Evolutionary conservation across 2,329 filamentous ascomycete species (phyloP).

Genomic region (Paraphoma chrysanthemicola): DNA sequence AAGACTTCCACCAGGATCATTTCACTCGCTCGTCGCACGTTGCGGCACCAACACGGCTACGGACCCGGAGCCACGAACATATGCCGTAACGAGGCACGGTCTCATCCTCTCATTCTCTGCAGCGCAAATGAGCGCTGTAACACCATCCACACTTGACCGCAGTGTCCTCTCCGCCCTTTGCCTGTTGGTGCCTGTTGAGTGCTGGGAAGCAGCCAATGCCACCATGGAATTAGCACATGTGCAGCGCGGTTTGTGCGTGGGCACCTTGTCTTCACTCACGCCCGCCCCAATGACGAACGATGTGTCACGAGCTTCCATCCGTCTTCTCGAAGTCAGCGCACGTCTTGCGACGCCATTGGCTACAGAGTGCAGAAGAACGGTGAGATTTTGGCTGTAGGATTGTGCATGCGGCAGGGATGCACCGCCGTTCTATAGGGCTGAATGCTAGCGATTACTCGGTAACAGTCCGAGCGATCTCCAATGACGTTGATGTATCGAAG

Average conservation of each 20-base stretch:
- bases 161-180: background rate
- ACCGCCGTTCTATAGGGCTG: conserved; percentile 33
- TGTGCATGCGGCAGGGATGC: conserved; percentile 12
- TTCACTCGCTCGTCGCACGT: background rate
- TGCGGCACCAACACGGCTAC: background rate
- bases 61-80: too few relatives aligned
- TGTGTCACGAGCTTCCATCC: background rate
- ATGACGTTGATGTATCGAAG: conserved; percentile 7
- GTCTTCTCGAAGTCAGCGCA: background rate
- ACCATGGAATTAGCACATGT: too few relatives aligned
- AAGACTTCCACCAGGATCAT: background rate
- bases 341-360: conserved; percentile 15
- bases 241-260: background rate
- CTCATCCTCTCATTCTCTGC: too few relatives aligned
- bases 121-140: too few relatives aligned
- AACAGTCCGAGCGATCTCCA: conserved; percentile 5
- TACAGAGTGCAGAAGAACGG: conserved; percentile 24
- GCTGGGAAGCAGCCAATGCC: background rate
- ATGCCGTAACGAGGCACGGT: too few relatives aligned
- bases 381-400: conserved; percentile 30
- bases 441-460: conserved; percentile 22
- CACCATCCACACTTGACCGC: background rate
- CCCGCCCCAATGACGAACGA: background rate
- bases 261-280: background rate
- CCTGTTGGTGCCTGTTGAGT: background rate